phyloP scores from a whole-genome alignment of 1,139 yeast species.

The Kurtzmaniella natalensis region DNA sequence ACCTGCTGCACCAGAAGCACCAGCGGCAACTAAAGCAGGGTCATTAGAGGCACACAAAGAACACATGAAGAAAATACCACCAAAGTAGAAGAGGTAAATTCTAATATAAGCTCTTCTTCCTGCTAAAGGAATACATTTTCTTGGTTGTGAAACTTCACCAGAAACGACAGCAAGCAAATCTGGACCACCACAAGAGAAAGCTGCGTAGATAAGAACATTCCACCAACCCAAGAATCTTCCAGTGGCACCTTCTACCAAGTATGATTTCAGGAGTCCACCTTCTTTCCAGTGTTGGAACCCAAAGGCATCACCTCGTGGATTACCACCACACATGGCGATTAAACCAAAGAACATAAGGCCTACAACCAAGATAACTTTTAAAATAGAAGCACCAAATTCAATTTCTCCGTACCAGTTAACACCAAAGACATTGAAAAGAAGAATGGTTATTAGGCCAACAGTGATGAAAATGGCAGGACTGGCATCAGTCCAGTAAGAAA shows the following conservation, averaged over 20 bases:
- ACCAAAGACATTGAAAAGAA: slow-evolving; percentile 30
- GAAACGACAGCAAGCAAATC: slow-evolving; percentile 33
- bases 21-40: slow-evolving; percentile 23
- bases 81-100: slow-evolving; percentile 31
- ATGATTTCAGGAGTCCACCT: slow-evolving; percentile 32
- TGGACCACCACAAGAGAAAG: slow-evolving; percentile 42
- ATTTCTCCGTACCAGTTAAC: slow-evolving; percentile 40
- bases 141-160: slow-evolving; percentile 30
- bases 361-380: slow-evolving; percentile 34
- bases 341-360: slow-evolving; percentile 38
- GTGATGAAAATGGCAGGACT: slow-evolving; percentile 35
- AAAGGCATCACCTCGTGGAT: slow-evolving; percentile 31
- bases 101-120: slow-evolving; percentile 29
- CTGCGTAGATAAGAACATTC: slow-evolving; percentile 34
- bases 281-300: slow-evolving; percentile 34
- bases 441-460: slow-evolving; percentile 23
- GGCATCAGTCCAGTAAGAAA: slow-evolving; percentile 37
- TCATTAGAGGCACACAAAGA: slow-evolving; percentile 31
- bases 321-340: slow-evolving; percentile 39
- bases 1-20: slow-evolving; percentile 20
- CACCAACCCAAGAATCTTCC: slow-evolving; percentile 36
- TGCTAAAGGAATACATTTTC: slow-evolving; percentile 30
- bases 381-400: slow-evolving; percentile 33
- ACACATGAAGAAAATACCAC: slow-evolving; percentile 37
- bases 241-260: slow-evolving; percentile 27